phyloP scores from a whole-genome alignment of 2,329 filamentous ascomycete species.

The Apiospora saccharicola region DNA sequence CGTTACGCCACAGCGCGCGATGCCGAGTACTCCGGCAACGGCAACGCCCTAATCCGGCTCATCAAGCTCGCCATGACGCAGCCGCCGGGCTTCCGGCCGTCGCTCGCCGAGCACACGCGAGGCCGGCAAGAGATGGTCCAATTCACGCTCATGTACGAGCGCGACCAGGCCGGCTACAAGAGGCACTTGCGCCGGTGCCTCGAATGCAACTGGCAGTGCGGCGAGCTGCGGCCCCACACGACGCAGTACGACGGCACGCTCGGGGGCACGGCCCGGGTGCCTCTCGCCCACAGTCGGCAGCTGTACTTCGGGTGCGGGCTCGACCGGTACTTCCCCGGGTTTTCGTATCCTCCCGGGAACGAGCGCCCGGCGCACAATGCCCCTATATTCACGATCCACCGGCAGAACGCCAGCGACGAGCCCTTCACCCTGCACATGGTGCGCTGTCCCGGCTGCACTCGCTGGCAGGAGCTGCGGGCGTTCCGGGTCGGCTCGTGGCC shows the following conservation, averaged over 20 bases:
- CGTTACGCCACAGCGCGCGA: background rate
- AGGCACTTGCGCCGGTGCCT: background rate
- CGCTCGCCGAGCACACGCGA: background rate
- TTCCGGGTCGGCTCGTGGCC: background rate
- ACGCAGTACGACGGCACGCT: background rate
- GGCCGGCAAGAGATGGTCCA: background rate
- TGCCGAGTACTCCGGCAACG: background rate
- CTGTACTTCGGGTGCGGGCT: background rate
- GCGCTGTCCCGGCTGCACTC: background rate
- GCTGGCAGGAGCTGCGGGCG: conserved; percentile 13
- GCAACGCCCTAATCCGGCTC: no score
- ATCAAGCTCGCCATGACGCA: background rate
- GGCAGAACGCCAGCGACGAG: background rate
- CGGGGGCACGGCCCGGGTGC: background rate
- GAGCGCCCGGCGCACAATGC: background rate
- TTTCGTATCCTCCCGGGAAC: background rate
- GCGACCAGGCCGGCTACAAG: background rate
- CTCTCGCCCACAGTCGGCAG: background rate
- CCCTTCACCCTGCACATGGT: conserved; percentile 18
- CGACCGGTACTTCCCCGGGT: background rate
- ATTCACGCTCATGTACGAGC: background rate
- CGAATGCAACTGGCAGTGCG: background rate
- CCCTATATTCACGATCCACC: background rate
- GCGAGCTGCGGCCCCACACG: background rate
- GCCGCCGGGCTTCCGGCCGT: background rate